Evolutionary conservation across 768 basidiomycete genomes (phyloP), one percentile per base, ranked within the genome.

Genomic region (Tylopilus sp.): DNA sequence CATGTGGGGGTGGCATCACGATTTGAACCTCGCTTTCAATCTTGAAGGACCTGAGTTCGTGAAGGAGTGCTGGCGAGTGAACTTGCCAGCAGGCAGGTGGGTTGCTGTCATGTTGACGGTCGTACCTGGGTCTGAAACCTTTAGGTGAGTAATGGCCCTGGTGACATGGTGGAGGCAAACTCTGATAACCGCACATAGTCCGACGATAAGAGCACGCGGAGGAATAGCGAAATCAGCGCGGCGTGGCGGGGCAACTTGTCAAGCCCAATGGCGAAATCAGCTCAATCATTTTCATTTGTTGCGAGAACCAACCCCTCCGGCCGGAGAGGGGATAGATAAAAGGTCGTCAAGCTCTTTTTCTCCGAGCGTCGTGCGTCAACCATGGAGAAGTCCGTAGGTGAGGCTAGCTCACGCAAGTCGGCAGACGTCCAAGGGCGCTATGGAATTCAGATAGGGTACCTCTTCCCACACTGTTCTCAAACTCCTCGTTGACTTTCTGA

Each of bases 361-460:
- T 24, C n/a, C n/a, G n/a, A 19, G 28, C n/a, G 47, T 21, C 46
- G 3, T 29, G 21, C 42, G 16, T 34, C 43, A 22, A 25, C 36
- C 26, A 68, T 68, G 65, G 63, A 63, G 19, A 66, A 63, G 42
- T 17, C 53, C 9, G 8, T 45, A 2, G 48, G 31, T 3, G 54
- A 56, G 16, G 26, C 54, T n/a, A 49, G 16, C 24, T 31, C 53
- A 0, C 48, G 55, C 3, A 70, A 62, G 51, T 59, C 60, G 0
- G 28, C 25, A 4, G 63, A 66, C 6, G 55, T 16, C 26, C 52
- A 54, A 16, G 59, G 65, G 3, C 29, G 49, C 24, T 67, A 70
- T 59, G 68, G 69, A 13, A 67, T 69, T 38, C 70, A 69, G 59
- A 69, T 69, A 24, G 57, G 63, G 69, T 66, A n/a, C 38, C 4